Conservation (phyloP, 2,329 filamentous ascomycete genomes). For the Colletotrichum gigasporum region DNA sequence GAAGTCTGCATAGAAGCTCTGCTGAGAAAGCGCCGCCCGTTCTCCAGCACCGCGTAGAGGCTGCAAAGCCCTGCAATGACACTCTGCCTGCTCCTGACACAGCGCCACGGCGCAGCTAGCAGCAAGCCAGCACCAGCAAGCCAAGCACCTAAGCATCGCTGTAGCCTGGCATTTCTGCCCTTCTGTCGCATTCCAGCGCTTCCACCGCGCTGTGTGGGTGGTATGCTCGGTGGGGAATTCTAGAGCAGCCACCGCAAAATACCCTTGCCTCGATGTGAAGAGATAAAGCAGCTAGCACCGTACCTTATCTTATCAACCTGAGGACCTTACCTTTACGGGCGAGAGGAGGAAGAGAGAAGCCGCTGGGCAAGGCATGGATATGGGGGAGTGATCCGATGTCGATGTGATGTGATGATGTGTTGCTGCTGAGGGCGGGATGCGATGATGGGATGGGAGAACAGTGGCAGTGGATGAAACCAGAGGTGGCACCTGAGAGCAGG, state of each 20-base stretch:
- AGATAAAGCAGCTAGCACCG: slow-evolving; percentile 4
- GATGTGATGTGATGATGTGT: not conserved
- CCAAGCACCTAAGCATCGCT: not conserved
- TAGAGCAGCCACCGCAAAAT: no score
- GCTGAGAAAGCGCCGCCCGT: slow-evolving; percentile 16
- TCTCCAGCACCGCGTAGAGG: slow-evolving; percentile 2
- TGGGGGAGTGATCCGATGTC: not conserved
- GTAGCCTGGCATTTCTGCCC: not conserved
- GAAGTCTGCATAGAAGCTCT: slow-evolving; percentile 31
- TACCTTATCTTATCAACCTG: slow-evolving; percentile 12
- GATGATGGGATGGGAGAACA: not conserved
- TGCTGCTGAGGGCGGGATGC: slow-evolving; percentile 3
- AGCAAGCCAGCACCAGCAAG: not conserved
- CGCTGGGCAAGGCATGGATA: not conserved
- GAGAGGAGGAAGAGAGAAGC: not conserved
- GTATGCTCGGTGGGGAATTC: slow-evolving; percentile 8
- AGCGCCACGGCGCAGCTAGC: slow-evolving; percentile 16
- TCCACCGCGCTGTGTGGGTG: slow-evolving; percentile 8
- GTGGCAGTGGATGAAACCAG: not conserved
- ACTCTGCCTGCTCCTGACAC: slow-evolving; percentile 5
- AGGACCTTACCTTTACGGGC: not conserved
- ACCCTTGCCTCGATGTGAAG: no score
- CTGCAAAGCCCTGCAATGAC: slow-evolving; percentile 19
- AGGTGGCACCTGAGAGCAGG: not conserved
- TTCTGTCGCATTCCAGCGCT: slow-evolving; percentile 22